Evolutionary conservation across 2,329 filamentous ascomycete species (phyloP).

Genomic region (Aspergillus candidus): DNA sequence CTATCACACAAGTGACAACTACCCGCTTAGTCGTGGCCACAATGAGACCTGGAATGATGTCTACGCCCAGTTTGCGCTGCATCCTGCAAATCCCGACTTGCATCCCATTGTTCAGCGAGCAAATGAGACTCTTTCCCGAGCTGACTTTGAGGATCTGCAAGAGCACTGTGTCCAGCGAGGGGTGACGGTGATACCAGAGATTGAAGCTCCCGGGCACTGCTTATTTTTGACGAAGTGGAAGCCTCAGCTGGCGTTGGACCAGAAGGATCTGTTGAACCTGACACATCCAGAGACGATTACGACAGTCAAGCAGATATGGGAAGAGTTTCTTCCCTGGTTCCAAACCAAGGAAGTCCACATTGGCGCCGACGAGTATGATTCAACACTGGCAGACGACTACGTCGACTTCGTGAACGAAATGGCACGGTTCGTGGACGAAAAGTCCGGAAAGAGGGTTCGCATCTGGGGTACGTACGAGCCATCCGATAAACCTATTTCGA

Average conservation of each 20-base stretch:
- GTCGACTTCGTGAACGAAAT: slow-evolving; percentile 51
- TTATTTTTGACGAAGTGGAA: slow-evolving; percentile 55
- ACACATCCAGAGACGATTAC: slow-evolving; percentile 51
- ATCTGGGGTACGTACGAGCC: slow-evolving; percentile 55
- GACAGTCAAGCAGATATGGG: slow-evolving; percentile 50
- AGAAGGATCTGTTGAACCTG: slow-evolving; percentile 51
- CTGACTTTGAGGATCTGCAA: slow-evolving; percentile 50
- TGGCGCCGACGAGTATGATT: slow-evolving; percentile 52
- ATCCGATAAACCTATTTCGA: slow-evolving; percentile 34
- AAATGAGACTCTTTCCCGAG: slow-evolving; percentile 52
- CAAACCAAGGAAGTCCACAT: slow-evolving; percentile 51
- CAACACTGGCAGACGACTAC: slow-evolving; percentile 43
- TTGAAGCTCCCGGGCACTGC: slow-evolving; percentile 55
- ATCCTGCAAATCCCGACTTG: slow-evolving; percentile 45
- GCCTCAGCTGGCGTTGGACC: slow-evolving; percentile 47
- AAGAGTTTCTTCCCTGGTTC: slow-evolving; percentile 52
- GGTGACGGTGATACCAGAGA: slow-evolving; percentile 55
- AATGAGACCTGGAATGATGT: slow-evolving; percentile 44
- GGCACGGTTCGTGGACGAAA: slow-evolving; percentile 41
- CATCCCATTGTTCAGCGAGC: slow-evolving; percentile 45
- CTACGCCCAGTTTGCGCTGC: slow-evolving; percentile 52
- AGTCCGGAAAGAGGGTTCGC: slow-evolving; percentile 41
- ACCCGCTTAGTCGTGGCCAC: slow-evolving; percentile 46
- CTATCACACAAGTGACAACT: slow-evolving; percentile 54
- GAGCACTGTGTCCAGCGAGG: slow-evolving; percentile 48